Percentiles rank a stretch among this genome's conserved stretches.
These are phyloP conservation scores for Paracamarosporium sp. DNA, from an alignment of 2,329 filamentous ascomycete species.

Conservation along the genomic window DNA sequence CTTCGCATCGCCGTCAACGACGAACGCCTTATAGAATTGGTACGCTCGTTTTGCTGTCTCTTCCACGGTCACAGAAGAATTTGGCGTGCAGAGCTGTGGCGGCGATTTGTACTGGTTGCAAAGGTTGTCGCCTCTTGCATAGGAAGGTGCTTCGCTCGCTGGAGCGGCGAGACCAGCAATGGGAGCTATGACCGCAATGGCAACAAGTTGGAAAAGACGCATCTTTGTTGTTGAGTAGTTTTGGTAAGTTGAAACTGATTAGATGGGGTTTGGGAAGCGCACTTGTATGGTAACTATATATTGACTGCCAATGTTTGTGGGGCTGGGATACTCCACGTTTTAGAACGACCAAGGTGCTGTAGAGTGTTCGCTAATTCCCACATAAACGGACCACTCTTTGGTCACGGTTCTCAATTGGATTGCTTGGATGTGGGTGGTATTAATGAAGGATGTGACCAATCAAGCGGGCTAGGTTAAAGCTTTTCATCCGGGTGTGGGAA, in stretches of 20 bases:
- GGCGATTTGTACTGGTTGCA: constrained; percentile 23
- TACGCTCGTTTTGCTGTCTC: constrained; percentile 24
- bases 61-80: constrained; percentile 19
- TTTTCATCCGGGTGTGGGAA: constrained; percentile 1
- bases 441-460: background rate
- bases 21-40: constrained; percentile 25
- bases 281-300: background rate
- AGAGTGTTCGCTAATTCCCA: constrained; percentile 13
- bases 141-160: constrained; percentile 1
- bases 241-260: background rate
- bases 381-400: constrained; percentile 2
- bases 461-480: background rate
- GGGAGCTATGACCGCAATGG: constrained; percentile 13
- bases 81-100: constrained; percentile 19
- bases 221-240: constrained; percentile 1
- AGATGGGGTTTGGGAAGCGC: background rate
- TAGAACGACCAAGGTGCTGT: constrained; percentile 11
- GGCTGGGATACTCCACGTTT: background rate
- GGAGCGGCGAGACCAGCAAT: constrained; percentile 22
- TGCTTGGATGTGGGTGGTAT: background rate
- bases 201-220: constrained; percentile 12
- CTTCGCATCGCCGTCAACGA: constrained; percentile 24
- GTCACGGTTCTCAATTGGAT: background rate
- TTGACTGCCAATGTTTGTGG: background rate
- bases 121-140: constrained; percentile 19